Percentiles rank a stretch among this genome's conserved stretches.
Conservation (phyloP, 2,329 filamentous ascomycete genomes). For the Didymella lethalis region DNA sequence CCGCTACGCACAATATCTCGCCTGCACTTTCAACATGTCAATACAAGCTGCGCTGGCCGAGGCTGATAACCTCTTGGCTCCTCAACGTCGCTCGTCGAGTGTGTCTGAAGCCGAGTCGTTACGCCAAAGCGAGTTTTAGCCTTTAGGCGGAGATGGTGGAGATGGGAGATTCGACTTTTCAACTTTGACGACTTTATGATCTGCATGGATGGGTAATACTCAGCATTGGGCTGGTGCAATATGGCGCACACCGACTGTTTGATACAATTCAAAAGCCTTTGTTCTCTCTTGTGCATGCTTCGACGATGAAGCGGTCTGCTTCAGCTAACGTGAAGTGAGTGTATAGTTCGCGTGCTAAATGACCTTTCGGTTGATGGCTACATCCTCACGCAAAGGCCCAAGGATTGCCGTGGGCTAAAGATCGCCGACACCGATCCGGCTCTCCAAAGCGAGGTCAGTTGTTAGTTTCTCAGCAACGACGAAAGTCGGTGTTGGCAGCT, state of each 20-base stretch:
- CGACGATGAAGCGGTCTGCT: constrained; percentile 26
- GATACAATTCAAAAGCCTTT: constrained; percentile 36
- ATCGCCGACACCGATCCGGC: not conserved
- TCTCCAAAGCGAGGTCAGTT: not conserved
- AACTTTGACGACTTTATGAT: constrained; percentile 24
- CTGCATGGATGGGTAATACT: constrained; percentile 30
- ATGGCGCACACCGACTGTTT: constrained; percentile 28
- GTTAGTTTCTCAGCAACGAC: not conserved
- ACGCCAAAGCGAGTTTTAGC: constrained; percentile 34
- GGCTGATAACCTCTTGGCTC: constrained; percentile 47
- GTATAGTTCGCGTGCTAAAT: constrained; percentile 16
- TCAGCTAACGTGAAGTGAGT: constrained; percentile 32
- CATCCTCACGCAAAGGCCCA: not conserved
- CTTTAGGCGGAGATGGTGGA: constrained; percentile 27
- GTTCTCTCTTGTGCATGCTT: constrained; percentile 34
- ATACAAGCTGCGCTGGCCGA: constrained; percentile 50
- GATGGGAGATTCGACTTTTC: constrained; percentile 31
- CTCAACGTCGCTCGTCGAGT: constrained; percentile 43
- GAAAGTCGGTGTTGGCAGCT: not conserved
- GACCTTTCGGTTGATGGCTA: not conserved
- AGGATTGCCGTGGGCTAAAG: not conserved
- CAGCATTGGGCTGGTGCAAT: constrained; percentile 33
- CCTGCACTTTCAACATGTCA: constrained; percentile 51
- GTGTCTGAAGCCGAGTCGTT: constrained; percentile 48
- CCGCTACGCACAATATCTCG: constrained; percentile 52